Evolutionary conservation across 1,284 basidiomycete species (phyloP).

Genomic region (Prillingera fragicola): DNA sequence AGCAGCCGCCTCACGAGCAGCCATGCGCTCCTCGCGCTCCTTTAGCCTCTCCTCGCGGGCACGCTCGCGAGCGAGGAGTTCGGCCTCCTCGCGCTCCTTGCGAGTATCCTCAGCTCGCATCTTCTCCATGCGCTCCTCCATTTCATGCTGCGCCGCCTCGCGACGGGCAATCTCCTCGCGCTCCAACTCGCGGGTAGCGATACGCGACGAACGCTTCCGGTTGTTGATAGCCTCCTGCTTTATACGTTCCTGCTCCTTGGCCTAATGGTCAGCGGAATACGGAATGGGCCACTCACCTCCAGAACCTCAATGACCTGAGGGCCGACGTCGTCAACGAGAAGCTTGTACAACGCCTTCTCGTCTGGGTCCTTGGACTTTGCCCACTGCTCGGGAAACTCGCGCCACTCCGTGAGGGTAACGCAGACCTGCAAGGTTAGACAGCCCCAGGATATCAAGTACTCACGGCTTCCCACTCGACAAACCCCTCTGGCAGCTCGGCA

Average conservation of each 20-base stretch:
- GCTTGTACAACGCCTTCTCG: conserved; percentile 50
- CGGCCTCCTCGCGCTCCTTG: conserved; percentile 35
- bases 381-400: conserved; percentile 50
- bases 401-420: conserved; percentile 51
- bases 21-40: conserved; percentile 47
- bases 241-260: conserved; percentile 44
- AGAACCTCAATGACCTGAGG: conserved; percentile 49
- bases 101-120: conserved; percentile 43
- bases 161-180: conserved; percentile 48
- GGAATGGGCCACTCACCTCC: too few relatives aligned
- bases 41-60: conserved; percentile 48
- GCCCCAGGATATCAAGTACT: too few relatives aligned
- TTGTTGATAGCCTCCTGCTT: conserved; percentile 50
- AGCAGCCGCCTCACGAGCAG: conserved; percentile 48
- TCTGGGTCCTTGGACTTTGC: conserved; percentile 50
- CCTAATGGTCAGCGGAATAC: conserved; percentile 16
- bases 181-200: conserved; percentile 52
- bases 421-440: conserved; percentile 43
- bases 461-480: conserved; percentile 51
- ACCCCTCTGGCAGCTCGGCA: conserved; percentile 34
- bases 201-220: conserved; percentile 52
- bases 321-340: conserved; percentile 47
- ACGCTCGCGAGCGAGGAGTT: conserved; percentile 38
- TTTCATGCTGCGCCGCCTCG: conserved; percentile 46
- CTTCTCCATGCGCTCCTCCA: conserved; percentile 50